Evolutionary conservation across 2,329 filamentous ascomycete genomes (phyloP), one percentile per base, ranked within the genome.

Genomic region (Chrysosporium keratinophilum): DNA sequence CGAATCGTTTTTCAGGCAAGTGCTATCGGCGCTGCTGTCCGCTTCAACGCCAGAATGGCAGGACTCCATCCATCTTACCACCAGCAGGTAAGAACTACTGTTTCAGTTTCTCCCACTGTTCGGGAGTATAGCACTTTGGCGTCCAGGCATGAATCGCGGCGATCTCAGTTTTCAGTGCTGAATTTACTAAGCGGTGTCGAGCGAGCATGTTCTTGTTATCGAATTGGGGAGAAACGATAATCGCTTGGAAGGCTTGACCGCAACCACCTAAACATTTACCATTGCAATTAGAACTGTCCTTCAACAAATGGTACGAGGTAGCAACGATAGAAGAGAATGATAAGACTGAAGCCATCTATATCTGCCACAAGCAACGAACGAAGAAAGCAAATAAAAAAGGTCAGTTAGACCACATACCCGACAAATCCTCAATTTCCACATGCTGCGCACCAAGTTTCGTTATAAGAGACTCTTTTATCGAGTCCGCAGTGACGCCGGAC

Each of bases 111-210:
- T 87, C 81, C 82, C 86, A 95, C 74, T 96, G 88, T 64, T 89
- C 87, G 0, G 88, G 87, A 7, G 90, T 96, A 74, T 89, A 86
- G 69, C 90, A 95, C 72, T 89, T 94, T 28, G 89, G 88, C 54
- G 88, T 94, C 90, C 90, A 96, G 39, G 90, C 90, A 74, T 96
- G 90, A 62, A 96, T 95, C 59, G 80, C 81, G 14, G 87, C 87
- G 67, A 96, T 95, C 73, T 96, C 89, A 45, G 84, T 80, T 74
- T 89, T 91, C 62, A 96, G 76, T 4, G 83, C 82, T 14, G 78
- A 78, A 71, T 96, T 95, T 62, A 95, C 89, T 58, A 94, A 78
- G 42, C 90, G 83, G 71, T 95, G 88, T 54, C 90, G 80, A 67
- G 88, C 88, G 55, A 96, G 81, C 50, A 87, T 87, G 65, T 75